These are phyloP conservation scores for Sordariomycetes sp. DNA, from an alignment of 2,329 filamentous ascomycete species.

Conservation along the genomic window DNA sequence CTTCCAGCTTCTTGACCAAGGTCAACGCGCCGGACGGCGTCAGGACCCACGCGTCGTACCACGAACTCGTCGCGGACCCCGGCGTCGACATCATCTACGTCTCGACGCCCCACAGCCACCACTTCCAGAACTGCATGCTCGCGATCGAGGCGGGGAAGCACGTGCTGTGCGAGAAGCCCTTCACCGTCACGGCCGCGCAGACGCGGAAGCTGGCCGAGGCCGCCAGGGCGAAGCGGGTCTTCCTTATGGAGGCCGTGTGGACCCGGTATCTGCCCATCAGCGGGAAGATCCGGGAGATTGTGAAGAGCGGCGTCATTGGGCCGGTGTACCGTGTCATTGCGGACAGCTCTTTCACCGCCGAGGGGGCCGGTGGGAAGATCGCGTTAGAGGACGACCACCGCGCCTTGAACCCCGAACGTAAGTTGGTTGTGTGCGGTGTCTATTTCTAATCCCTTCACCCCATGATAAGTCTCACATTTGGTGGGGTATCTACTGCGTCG, in stretches of 20 bases:
- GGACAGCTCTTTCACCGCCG: too few species aligned
- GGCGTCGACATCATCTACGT: constrained; percentile 34
- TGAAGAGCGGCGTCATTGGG: constrained; percentile 8
- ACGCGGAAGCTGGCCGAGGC: constrained; percentile 26
- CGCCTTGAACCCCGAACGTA: too few species aligned
- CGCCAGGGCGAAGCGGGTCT: constrained; percentile 26
- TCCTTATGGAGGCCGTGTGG: constrained; percentile 36
- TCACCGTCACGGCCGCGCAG: constrained; percentile 27
- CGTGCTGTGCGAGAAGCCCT: constrained; percentile 34
- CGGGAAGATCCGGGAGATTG: constrained; percentile 17
- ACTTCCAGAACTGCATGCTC: constrained; percentile 29
- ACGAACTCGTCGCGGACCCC: constrained; percentile 25
- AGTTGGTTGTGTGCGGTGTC: not conserved
- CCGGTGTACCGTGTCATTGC: too few species aligned
- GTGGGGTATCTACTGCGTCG: too few species aligned
- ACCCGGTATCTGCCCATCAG: constrained; percentile 29
- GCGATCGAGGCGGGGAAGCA: constrained; percentile 30
- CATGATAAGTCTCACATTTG: too few species aligned
- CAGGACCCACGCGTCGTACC: constrained; percentile 13
- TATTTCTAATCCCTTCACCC: too few species aligned
- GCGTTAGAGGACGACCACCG: too few species aligned
- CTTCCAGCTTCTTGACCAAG: too few species aligned
- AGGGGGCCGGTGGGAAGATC: too few species aligned
- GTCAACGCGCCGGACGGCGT: too few species aligned
- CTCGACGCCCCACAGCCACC: constrained; percentile 31